These are phyloP conservation scores for Rhypophila decipiens DNA, from an alignment of 495 filamentous ascomycete species.

Conservation along the genomic window DNA sequence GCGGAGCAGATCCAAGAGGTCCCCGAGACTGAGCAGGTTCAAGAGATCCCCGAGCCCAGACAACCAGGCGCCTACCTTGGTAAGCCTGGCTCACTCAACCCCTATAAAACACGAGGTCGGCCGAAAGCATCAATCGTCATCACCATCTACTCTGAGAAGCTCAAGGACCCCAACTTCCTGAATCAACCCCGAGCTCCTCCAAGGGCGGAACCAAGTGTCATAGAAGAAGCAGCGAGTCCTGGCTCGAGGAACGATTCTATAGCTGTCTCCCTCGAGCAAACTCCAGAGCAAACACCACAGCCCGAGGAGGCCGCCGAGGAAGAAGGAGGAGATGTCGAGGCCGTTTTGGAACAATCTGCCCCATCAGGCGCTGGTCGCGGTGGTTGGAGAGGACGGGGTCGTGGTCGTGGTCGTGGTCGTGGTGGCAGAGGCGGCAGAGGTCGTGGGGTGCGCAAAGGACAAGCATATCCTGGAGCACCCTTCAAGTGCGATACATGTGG, in stretches of 20 bases:
- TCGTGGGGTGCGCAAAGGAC: constrained; percentile 11
- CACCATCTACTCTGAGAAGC: constrained; percentile 23
- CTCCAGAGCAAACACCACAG: too few relatives aligned
- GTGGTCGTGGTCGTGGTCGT: constrained; percentile 11
- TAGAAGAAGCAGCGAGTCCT: background rate
- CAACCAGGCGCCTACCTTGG: constrained; percentile 13
- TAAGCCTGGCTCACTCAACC: constrained; percentile 17
- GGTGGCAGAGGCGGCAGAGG: constrained; percentile 12
- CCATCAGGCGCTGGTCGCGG: background rate
- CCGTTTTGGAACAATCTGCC: background rate
- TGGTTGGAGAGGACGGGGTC: background rate
- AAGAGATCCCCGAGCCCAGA: background rate
- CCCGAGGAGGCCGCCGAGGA: too few relatives aligned
- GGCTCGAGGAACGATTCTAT: too few relatives aligned
- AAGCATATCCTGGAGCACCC: constrained; percentile 6
- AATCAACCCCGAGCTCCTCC: background rate
- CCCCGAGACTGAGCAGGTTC: background rate
- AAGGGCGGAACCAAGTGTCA: background rate
- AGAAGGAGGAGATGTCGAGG: too few relatives aligned
- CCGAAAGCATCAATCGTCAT: constrained; percentile 28
- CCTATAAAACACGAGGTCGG: constrained; percentile 4
- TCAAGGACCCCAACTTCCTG: constrained; percentile 10
- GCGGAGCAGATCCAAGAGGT: background rate
- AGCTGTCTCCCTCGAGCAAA: too few relatives aligned
- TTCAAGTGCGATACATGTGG: constrained; percentile 43